These are phyloP conservation scores for Populus trichocarpa DNA, from an alignment of 441 rosid species.

Conservation along the genomic window DNA sequence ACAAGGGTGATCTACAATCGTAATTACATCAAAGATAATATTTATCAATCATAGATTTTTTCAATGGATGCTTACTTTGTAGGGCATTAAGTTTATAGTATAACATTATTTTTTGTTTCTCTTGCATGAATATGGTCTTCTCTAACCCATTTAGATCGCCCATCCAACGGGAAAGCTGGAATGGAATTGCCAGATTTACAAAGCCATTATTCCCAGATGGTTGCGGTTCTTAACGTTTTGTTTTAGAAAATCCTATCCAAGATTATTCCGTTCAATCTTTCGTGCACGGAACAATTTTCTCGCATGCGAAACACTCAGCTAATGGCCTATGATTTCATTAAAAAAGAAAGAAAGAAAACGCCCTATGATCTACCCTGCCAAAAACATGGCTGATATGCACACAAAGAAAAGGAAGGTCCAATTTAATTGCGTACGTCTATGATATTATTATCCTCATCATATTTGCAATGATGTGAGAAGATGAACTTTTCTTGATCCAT, in stretches of 20 bases:
- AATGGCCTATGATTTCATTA: background rate
- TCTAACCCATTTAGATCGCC: background rate
- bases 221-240: background rate
- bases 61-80: background rate
- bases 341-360: too few relatives aligned
- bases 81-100: background rate
- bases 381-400: too few relatives aligned
- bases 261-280: background rate
- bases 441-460: too few relatives aligned
- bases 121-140: background rate
- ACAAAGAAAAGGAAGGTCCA: too few relatives aligned
- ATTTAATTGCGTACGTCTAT: too few relatives aligned
- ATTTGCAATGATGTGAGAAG: too few relatives aligned
- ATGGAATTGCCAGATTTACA: background rate
- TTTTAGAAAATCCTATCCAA: background rate
- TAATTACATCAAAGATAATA: background rate
- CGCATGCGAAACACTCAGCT: background rate
- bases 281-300: constrained; percentile 11
- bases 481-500: too few relatives aligned
- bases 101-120: background rate
- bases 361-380: too few relatives aligned
- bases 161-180: too few relatives aligned
- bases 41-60: background rate
- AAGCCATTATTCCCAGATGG: background rate
- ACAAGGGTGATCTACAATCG: background rate